Evolutionary conservation across 2,329 filamentous ascomycete species (phyloP).

Genomic region (Aspergillus ochraceus): DNA sequence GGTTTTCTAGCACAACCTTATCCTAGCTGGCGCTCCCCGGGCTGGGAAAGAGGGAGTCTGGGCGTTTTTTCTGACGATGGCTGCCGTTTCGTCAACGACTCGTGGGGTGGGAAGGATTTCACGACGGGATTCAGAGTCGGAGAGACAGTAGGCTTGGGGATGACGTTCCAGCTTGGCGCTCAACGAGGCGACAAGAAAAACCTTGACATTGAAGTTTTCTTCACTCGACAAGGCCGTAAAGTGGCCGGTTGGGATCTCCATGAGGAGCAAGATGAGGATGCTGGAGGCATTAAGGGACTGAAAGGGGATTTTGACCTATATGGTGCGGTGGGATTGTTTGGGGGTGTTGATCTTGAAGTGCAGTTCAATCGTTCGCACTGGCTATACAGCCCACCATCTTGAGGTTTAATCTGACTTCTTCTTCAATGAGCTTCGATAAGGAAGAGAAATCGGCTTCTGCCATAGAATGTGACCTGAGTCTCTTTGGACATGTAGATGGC

Average conservation of each 20-base stretch:
- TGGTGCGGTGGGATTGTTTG: conserved; percentile 61
- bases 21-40: conserved; percentile 61
- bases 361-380: conserved; percentile 52
- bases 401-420: not conserved
- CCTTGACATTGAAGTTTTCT: conserved; percentile 55
- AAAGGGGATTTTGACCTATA: conserved; percentile 67
- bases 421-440: not conserved
- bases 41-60: conserved; percentile 63
- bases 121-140: conserved; percentile 53
- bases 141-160: conserved; percentile 61
- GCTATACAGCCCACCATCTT: conserved; percentile 39
- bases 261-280: conserved; percentile 57
- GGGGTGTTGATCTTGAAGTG: conserved; percentile 61
- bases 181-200: conserved; percentile 21
- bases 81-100: conserved; percentile 62
- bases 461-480: too few species aligned
- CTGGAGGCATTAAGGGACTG: conserved; percentile 64
- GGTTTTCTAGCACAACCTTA: conserved; percentile 63
- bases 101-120: conserved; percentile 60
- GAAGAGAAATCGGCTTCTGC: too few species aligned
- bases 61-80: conserved; percentile 65
- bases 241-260: conserved; percentile 60
- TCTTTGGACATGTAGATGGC: not conserved
- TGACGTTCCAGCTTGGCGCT: conserved; percentile 49
- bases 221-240: conserved; percentile 57